Evolutionary conservation across 371 early-diverging fungal genomes (phyloP), one percentile per base, ranked within the genome.

Genomic region (Entomophthora muscae): DNA sequence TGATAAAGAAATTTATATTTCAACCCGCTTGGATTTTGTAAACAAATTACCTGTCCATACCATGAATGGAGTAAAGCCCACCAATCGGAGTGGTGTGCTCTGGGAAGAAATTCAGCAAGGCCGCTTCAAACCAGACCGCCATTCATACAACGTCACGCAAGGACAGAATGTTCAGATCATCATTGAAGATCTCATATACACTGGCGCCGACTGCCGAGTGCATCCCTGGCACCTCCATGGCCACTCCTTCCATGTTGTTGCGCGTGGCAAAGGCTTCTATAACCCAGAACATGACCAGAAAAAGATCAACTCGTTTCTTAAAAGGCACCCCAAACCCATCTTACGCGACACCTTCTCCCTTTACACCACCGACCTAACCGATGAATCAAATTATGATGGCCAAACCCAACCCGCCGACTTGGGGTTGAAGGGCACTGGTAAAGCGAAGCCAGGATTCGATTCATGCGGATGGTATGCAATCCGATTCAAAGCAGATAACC

Each of bases 401-500:
- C 42, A 42, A 17, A 17, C 17, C 17, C 5, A 5, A 5, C 42
- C 42, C 42, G 17, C 42, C 42, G 5, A 5, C 10, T 17, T 17
- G 10, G 10, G 42, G 5, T 10, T 42, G 10, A 5, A 17, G 17
- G 5, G 10, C 42, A 42, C 10, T 42, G 17, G 5, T 17, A 5
- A 17, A 17, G 5, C 42, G 10, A 57, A 42, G 17, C n/a, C n/a
- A n/a, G 17, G 17, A 5, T 31, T 22, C 26, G 17, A 21, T 5
- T 31, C 58, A 2, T 63, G 63, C 29, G 63, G 63, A 10, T 63
- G 63, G 63, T 52, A 31, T 29, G 28, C 52, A 12, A 21, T 63
- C 17, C 21, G 63, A 13, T 63, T 63, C 52, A 28, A 52, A 21
- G 56, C 78, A 0, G 78, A 78, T 55, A 78, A 78, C 61, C 74